Evolutionary conservation across 108 stramenopile species (phyloP).

Genomic region (Nitzschia sp.): DNA sequence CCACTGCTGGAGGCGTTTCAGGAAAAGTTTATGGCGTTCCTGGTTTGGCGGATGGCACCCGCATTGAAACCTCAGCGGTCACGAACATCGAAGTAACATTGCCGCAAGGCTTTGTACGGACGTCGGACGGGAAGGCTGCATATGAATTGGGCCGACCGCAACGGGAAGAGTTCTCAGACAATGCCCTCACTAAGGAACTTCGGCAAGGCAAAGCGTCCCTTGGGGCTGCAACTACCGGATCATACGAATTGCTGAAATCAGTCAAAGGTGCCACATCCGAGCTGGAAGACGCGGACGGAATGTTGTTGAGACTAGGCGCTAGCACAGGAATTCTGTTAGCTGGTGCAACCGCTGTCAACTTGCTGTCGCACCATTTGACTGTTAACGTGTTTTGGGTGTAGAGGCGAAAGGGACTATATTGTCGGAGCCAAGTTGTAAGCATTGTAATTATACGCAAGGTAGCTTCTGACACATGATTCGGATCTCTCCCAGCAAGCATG

Average conservation of each 20-base stretch:
- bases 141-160: conserved; percentile 70
- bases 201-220: not conserved
- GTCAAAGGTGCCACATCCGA: not conserved
- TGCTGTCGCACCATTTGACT: conserved; percentile 86
- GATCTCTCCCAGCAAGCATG: no score
- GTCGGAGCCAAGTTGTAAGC: no score
- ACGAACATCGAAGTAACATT: conserved; percentile 54
- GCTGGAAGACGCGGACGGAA: conserved; percentile 24
- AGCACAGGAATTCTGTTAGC: conserved; percentile 63
- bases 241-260: conserved; percentile 5
- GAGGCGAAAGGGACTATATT: no score
- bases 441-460: no score
- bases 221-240: not conserved
- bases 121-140: conserved; percentile 45
- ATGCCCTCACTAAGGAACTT: conserved; percentile 9
- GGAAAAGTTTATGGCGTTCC: conserved; percentile 68
- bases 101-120: conserved; percentile 68
- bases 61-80: conserved; percentile 60
- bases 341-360: conserved; percentile 68
- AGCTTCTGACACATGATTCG: no score
- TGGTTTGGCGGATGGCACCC: conserved; percentile 78
- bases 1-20: conserved; percentile 56
- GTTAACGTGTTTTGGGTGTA: conserved; percentile 92
- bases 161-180: conserved; percentile 33
- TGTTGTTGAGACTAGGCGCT: conserved; percentile 53